Conservation (phyloP, 1,284 basidiomycete genomes). For the Ustilago bromivora region DNA sequence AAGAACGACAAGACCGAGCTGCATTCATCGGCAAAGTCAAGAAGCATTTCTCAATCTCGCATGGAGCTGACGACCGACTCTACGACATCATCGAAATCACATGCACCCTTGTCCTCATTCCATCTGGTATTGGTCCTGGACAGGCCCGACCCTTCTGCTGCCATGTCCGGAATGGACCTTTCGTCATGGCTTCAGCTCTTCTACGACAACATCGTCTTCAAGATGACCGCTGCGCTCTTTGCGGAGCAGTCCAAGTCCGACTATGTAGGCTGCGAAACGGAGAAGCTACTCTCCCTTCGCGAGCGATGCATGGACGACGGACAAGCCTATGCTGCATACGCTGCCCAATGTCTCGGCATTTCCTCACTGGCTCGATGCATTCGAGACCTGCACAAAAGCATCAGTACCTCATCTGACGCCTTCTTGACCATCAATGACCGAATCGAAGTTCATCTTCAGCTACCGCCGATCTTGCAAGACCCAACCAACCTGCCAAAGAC, state of each 20-base stretch:
- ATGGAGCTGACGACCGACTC: constrained; percentile 17
- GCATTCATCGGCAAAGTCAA: constrained; percentile 2
- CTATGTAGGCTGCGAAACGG: constrained; percentile 58
- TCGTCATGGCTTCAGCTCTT: constrained; percentile 61
- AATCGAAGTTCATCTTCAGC: constrained; percentile 63
- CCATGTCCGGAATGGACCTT: constrained; percentile 51
- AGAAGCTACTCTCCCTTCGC: constrained; percentile 52
- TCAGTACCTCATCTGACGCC: constrained; percentile 57
- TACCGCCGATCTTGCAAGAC: constrained; percentile 63
- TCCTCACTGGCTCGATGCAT: constrained; percentile 63
- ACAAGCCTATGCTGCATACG: constrained; percentile 50
- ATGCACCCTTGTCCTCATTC: constrained; percentile 53
- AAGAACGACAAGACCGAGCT: not conserved
- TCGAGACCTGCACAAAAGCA: constrained; percentile 52
- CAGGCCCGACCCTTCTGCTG: constrained; percentile 59
- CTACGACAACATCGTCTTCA: constrained; percentile 68
- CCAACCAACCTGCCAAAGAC: constrained; percentile 45
- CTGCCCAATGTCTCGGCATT: constrained; percentile 48
- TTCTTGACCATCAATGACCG: constrained; percentile 62
- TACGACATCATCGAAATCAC: constrained; percentile 6
- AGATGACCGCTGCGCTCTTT: constrained; percentile 67
- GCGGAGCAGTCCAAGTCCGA: constrained; percentile 56
- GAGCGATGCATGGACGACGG: constrained; percentile 62
- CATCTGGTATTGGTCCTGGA: constrained; percentile 68
- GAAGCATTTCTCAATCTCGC: constrained; percentile 17